phyloP scores from a whole-genome alignment of 1,139 yeast species.

The Kurtzmaniella quercitrusa region DNA sequence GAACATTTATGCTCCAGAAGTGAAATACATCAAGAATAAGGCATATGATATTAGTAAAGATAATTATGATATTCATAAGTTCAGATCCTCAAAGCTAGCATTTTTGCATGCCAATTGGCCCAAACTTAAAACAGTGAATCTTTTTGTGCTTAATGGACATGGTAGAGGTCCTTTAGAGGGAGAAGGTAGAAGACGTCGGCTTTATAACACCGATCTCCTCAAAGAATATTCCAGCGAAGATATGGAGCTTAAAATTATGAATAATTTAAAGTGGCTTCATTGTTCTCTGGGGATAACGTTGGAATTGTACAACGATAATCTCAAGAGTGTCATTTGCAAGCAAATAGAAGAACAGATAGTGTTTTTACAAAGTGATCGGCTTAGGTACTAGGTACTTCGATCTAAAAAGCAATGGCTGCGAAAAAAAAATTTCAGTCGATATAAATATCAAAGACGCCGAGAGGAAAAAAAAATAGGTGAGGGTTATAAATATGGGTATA shows the following conservation, averaged over 20 bases:
- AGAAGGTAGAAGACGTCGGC: conserved; percentile 20
- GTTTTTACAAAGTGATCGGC: background rate
- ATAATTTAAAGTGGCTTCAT: conserved; percentile 24
- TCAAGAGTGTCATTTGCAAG: background rate
- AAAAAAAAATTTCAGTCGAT: too few relatives aligned
- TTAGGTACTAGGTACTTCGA: background rate
- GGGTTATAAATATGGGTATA: too few relatives aligned
- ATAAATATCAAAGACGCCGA: too few relatives aligned
- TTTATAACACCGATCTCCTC: conserved; percentile 24
- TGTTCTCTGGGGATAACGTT: conserved; percentile 22
- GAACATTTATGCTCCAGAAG: conserved; percentile 8
- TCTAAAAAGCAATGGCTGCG: background rate
- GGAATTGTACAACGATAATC: background rate
- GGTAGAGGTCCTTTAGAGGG: conserved; percentile 26
- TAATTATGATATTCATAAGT: conserved; percentile 29
- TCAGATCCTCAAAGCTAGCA: conserved; percentile 24
- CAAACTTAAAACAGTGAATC: conserved; percentile 20
- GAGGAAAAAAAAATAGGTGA: too few relatives aligned
- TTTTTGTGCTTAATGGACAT: conserved; percentile 21
- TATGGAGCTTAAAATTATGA: conserved; percentile 24
- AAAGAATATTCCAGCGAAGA: conserved; percentile 26
- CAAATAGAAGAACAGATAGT: background rate
- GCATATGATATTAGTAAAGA: conserved; percentile 16
- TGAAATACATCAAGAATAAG: conserved; percentile 20
- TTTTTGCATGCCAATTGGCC: conserved; percentile 42